Conservation (phyloP, 495 filamentous ascomycete genomes). For the Xylaria venustula region DNA sequence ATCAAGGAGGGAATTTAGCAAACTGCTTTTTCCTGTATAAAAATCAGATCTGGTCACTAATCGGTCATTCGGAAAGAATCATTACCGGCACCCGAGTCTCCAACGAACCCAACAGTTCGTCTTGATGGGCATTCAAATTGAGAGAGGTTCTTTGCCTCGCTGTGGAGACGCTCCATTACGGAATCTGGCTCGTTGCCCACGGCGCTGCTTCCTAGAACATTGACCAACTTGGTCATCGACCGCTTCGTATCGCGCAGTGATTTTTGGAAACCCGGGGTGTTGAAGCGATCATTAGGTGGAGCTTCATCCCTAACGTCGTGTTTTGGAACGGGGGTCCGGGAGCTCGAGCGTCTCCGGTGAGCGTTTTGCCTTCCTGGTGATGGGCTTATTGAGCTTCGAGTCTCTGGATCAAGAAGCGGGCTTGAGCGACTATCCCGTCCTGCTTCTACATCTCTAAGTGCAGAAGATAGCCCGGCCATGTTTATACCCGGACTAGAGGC, state of each 20-base stretch:
- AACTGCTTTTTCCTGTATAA: conserved; percentile 35
- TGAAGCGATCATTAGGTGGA: conserved; percentile 32
- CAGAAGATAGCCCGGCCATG: neutral
- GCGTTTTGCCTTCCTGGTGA: neutral
- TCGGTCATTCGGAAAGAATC: neutral
- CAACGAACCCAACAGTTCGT: conserved; percentile 40
- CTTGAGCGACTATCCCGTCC: neutral
- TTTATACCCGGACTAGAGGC: neutral
- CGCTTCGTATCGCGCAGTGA: conserved; percentile 26
- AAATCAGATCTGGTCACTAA: neutral
- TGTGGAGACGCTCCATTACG: conserved; percentile 30
- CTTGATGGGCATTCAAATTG: conserved; percentile 33
- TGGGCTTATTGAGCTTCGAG: neutral
- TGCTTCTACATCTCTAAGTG: neutral
- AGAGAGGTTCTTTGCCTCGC: conserved; percentile 25
- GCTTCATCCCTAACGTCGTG: conserved; percentile 35
- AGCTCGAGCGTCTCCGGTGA: neutral
- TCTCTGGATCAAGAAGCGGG: neutral
- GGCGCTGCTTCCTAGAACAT: conserved; percentile 29
- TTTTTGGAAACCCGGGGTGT: conserved; percentile 33
- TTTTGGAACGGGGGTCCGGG: neutral
- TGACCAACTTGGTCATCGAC: conserved; percentile 24
- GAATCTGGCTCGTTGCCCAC: conserved; percentile 33
- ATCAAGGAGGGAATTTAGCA: conserved; percentile 41
- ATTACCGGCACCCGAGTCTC: conserved; percentile 39